A percentile compares a stretch with the other conserved stretches of the same genome.
phyloP scores from a whole-genome alignment of 805 yeast species.

The Pichia californica region DNA sequence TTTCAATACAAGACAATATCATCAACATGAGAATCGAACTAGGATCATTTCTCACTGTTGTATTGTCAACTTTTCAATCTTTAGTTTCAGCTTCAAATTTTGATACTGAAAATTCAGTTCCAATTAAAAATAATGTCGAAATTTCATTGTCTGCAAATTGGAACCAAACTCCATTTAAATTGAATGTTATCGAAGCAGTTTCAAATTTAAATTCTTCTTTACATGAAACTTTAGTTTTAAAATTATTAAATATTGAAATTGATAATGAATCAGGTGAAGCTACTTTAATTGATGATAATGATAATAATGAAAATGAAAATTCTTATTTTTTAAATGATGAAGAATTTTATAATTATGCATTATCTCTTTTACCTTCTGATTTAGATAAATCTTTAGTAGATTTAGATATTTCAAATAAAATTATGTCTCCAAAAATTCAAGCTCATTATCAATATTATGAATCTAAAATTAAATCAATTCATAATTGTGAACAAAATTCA shows the following conservation, averaged over 20 bases:
- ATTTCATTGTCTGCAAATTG: conserved; percentile 34
- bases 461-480: conserved; percentile 26
- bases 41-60: too few relatives aligned
- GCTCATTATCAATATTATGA: conserved; percentile 54
- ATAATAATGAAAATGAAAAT: conserved; percentile 18
- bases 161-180: conserved; percentile 35
- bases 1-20: too few relatives aligned
- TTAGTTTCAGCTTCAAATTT: too few relatives aligned
- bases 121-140: conserved; percentile 16
- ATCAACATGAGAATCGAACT: too few relatives aligned
- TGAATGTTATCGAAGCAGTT: conserved; percentile 37
- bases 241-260: conserved; percentile 22
- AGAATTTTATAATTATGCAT: conserved; percentile 21
- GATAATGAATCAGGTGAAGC: conserved; percentile 14
- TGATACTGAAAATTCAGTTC: background rate
- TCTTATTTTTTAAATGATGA: conserved; percentile 19
- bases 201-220: conserved; percentile 31
- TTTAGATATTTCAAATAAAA: conserved; percentile 40
- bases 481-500: conserved; percentile 13
- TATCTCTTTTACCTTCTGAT: conserved; percentile 12
- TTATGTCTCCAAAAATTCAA: conserved; percentile 55
- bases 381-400: conserved; percentile 27
- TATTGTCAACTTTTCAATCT: too few relatives aligned
- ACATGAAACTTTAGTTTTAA: conserved; percentile 30
- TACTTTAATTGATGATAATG: conserved; percentile 7